Evolutionary conservation across 495 filamentous ascomycete species (phyloP).

Genomic region (Lasiosphaeriaceae sp.): DNA sequence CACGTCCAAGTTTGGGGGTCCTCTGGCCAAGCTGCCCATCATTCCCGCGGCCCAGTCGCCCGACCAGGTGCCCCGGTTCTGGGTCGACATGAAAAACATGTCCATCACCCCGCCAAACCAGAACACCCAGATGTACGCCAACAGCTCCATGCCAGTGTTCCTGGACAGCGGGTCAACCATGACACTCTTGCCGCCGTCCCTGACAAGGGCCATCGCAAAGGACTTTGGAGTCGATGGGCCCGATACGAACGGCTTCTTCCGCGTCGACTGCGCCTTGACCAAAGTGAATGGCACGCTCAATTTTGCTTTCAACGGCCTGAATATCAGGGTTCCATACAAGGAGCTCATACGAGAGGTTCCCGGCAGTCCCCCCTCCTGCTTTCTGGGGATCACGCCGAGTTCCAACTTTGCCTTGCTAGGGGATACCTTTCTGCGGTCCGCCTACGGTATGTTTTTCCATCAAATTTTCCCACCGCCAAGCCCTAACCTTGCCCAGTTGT

Average conservation of each 20-base stretch:
- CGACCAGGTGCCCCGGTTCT: conserved; percentile 44
- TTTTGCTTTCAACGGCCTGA: conserved; percentile 69
- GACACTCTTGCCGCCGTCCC: conserved; percentile 71
- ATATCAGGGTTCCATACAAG: conserved; percentile 60
- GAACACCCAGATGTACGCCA: conserved; percentile 40
- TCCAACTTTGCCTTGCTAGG: conserved; percentile 66
- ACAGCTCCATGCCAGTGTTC: conserved; percentile 59
- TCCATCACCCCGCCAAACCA: conserved; percentile 45
- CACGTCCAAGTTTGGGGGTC: conserved; percentile 73
- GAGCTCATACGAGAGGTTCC: conserved; percentile 48
- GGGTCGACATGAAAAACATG: conserved; percentile 61
- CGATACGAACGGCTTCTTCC: conserved; percentile 52
- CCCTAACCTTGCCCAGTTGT: conserved; percentile 27
- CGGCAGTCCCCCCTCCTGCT: conserved; percentile 52
- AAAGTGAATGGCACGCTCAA: conserved; percentile 60
- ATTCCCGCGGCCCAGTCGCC: conserved; percentile 42
- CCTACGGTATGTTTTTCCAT: conserved; percentile 55
- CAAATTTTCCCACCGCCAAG: neutral
- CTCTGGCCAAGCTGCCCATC: conserved; percentile 65
- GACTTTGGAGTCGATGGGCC: conserved; percentile 58
- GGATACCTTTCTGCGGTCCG: conserved; percentile 88
- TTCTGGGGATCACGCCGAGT: conserved; percentile 73
- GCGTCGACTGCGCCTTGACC: conserved; percentile 68
- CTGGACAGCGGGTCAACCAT: conserved; percentile 88
- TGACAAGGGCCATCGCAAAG: conserved; percentile 59